A percentile compares a stretch with the other conserved stretches of the same genome.
Conservation (phyloP, 2,329 filamentous ascomycete species). For the Ophiocordyceps camponoti-leonardi region DNA sequence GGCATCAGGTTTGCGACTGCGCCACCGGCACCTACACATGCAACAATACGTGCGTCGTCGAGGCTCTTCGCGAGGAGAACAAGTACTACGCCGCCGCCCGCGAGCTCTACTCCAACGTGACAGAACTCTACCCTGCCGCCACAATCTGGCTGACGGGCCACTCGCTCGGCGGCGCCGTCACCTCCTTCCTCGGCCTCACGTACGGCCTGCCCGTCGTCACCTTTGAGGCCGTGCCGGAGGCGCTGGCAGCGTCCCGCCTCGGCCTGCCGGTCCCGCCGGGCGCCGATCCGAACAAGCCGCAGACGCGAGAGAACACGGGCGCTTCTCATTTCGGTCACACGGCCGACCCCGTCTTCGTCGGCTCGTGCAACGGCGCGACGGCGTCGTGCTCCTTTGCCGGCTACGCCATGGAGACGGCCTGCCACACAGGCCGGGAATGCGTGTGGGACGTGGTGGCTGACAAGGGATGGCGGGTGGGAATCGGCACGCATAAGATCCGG, state of each 20-base stretch:
- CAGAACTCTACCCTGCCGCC: constrained; percentile 67
- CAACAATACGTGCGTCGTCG: constrained; percentile 76
- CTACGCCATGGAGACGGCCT: constrained; percentile 86
- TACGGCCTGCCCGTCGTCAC: constrained; percentile 85
- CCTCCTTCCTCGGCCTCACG: constrained; percentile 75
- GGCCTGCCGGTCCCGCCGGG: constrained; percentile 77
- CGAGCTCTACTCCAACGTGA: constrained; percentile 85
- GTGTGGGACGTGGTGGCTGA: constrained; percentile 85
- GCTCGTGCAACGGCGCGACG: constrained; percentile 78
- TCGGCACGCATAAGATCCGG: constrained; percentile 81
- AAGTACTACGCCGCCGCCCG: constrained; percentile 81
- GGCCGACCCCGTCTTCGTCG: constrained; percentile 88
- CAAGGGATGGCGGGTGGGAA: constrained; percentile 79
- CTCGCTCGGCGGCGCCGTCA: constrained; percentile 78
- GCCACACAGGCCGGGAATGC: constrained; percentile 77
- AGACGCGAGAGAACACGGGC: constrained; percentile 56
- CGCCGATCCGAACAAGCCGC: constrained; percentile 51
- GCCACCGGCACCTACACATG: constrained; percentile 74
- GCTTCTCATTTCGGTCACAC: constrained; percentile 89
- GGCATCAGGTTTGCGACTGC: constrained; percentile 87
- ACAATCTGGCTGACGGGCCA: constrained; percentile 85
- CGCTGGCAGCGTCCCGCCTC: constrained; percentile 66
- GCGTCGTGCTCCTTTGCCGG: constrained; percentile 82
- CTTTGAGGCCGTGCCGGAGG: constrained; percentile 85
- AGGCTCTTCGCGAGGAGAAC: constrained; percentile 63